phyloP scores from a whole-genome alignment of 2,329 filamentous ascomycete genomes.

The Pseudocercospora cruenta region DNA sequence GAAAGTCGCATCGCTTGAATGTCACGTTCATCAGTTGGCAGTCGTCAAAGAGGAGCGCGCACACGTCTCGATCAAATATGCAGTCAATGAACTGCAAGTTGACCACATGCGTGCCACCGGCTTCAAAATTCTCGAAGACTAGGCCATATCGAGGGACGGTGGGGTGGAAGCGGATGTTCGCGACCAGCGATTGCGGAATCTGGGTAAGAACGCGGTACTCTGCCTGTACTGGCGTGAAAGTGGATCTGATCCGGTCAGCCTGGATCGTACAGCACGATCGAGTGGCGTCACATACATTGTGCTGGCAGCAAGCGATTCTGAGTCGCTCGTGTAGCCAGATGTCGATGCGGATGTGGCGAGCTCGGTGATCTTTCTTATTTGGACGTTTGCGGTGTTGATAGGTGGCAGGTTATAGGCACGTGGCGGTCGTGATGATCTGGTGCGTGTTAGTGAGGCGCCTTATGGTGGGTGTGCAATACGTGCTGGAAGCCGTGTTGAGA shows the following conservation, averaged over 20 bases:
- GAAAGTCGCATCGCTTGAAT: conserved; percentile 15
- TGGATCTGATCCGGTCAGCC: not conserved
- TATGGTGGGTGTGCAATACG: not conserved
- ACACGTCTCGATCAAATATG: not conserved
- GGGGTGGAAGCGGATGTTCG: conserved; percentile 9
- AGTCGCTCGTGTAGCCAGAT: not conserved
- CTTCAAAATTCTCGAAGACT: not conserved
- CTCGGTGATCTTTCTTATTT: not conserved
- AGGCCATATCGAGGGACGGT: conserved; percentile 2
- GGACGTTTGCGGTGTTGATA: not conserved
- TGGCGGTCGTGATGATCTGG: not conserved
- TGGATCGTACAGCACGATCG: not conserved
- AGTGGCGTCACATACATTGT: not conserved
- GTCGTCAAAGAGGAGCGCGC: conserved; percentile 4
- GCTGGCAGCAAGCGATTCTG: not conserved
- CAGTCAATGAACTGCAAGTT: conserved; percentile 15
- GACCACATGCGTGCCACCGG: conserved; percentile 7
- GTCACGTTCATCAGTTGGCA: conserved; percentile 10
- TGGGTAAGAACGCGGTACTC: not conserved
- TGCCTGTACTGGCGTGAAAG: not conserved
- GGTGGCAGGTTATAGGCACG: not conserved
- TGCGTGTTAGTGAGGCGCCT: not conserved
- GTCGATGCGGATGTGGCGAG: not conserved
- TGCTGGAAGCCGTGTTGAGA: not conserved
- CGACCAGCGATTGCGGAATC: not conserved